Evolutionary conservation across 805 yeast species (phyloP).

Genomic region (Yamadazyma endophytica): DNA sequence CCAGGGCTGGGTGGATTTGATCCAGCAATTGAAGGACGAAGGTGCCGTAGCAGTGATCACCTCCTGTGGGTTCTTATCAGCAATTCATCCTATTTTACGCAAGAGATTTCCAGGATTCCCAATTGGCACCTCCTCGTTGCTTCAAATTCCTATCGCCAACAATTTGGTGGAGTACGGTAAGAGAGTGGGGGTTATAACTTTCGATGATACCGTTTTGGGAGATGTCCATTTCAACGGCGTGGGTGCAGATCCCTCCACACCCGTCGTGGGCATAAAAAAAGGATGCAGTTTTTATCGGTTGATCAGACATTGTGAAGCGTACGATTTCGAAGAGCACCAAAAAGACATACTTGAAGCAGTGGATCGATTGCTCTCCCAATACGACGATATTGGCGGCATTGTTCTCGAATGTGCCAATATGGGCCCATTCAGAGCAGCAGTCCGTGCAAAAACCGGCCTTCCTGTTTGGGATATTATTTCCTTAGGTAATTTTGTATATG

Average conservation of each 20-base stretch:
- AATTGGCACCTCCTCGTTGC: constrained; percentile 22
- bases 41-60: constrained; percentile 30
- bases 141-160: constrained; percentile 22
- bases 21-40: constrained; percentile 14
- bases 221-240: constrained; percentile 21
- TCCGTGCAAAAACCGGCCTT: constrained; percentile 16
- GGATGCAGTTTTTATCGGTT: neutral
- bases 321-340: constrained; percentile 1
- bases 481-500: constrained; percentile 27
- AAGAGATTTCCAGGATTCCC: constrained; percentile 17
- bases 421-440: constrained; percentile 27
- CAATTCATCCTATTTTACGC: constrained; percentile 18
- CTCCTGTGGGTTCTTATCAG: constrained; percentile 30
- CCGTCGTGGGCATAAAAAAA: constrained; percentile 1
- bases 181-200: constrained; percentile 23
- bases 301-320: neutral
- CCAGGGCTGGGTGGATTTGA: constrained; percentile 18
- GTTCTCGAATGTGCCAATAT: constrained; percentile 32
- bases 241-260: constrained; percentile 17
- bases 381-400: constrained; percentile 18
- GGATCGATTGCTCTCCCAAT: constrained; percentile 1
- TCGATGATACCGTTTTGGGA: constrained; percentile 18
- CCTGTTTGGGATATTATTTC: constrained; percentile 29
- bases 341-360: constrained; percentile 9
- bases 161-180: constrained; percentile 11